Evolutionary conservation across 305 asterid species (phyloP).

Genomic region (Fraxinus baroniana): DNA sequence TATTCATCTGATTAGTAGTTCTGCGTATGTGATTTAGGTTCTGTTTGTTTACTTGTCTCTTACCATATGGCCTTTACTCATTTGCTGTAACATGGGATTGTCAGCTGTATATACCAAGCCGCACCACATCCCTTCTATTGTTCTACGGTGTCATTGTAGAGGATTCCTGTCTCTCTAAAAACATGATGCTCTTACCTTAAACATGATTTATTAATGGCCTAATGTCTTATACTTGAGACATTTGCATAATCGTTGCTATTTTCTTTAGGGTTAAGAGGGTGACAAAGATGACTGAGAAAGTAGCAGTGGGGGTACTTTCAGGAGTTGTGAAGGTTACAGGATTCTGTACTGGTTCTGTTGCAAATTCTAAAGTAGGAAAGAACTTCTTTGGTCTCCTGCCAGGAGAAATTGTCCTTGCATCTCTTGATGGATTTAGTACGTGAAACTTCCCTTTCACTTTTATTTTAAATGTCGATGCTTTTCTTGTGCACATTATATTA

Average conservation of each 20-base stretch:
- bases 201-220: neutral
- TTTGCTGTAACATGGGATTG: slow-evolving; percentile 8
- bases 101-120: neutral
- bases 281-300: slow-evolving; percentile 85
- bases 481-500: neutral
- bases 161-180: neutral
- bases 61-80: neutral
- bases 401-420: slow-evolving; percentile 87
- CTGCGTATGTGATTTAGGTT: slow-evolving; percentile 1
- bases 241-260: neutral
- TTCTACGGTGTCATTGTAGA: too few relatives aligned
- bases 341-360: slow-evolving; percentile 60
- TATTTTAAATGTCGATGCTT: neutral
- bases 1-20: neutral
- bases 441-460: slow-evolving; percentile 19
- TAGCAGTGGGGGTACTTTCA: slow-evolving; percentile 76
- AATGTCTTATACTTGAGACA: neutral
- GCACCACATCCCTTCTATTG: too few relatives aligned
- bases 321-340: slow-evolving; percentile 92
- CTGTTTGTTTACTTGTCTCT: slow-evolving; percentile 6
- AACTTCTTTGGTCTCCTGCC: slow-evolving; percentile 74
- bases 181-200: neutral
- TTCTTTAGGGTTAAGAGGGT: slow-evolving; percentile 73
- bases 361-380: slow-evolving; percentile 76
- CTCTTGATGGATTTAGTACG: slow-evolving; percentile 95